Conservation (phyloP, 2,329 filamentous ascomycete species). For the Aureobasidium mangrovei region DNA sequence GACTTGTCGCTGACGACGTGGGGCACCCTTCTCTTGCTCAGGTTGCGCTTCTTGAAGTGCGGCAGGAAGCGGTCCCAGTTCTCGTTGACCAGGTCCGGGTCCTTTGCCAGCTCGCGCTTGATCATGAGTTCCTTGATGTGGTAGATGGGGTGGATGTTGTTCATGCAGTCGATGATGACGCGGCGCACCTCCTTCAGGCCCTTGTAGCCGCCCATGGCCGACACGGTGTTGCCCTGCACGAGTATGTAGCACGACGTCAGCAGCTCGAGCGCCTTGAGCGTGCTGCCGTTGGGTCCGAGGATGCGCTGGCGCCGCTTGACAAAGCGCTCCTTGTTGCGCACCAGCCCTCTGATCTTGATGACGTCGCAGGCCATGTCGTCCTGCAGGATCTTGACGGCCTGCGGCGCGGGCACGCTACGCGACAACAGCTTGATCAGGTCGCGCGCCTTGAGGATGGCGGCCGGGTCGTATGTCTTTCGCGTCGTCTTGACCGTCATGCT, state of each 20-base stretch:
- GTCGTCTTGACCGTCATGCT: constrained; percentile 97
- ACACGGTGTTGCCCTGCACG: constrained; percentile 93
- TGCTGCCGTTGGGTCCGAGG: constrained; percentile 81
- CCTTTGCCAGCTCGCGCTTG: constrained; percentile 82
- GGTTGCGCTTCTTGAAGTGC: constrained; percentile 89
- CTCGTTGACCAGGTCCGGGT: constrained; percentile 75
- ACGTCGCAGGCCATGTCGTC: constrained; percentile 89
- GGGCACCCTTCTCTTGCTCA: constrained; percentile 75
- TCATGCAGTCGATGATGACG: constrained; percentile 92
- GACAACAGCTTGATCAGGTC: constrained; percentile 91
- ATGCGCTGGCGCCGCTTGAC: constrained; percentile 91
- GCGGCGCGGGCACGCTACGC: constrained; percentile 82
- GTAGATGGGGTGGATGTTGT: constrained; percentile 81
- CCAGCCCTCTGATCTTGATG: constrained; percentile 86
- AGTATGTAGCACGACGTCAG: constrained; percentile 87
- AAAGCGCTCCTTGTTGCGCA: constrained; percentile 90
- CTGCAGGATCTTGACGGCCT: constrained; percentile 88
- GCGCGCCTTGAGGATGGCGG: constrained; percentile 83
- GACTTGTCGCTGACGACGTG: constrained; percentile 83
- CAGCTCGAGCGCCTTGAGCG: constrained; percentile 86
- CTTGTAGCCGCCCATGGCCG: constrained; percentile 85
- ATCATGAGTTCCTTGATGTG: constrained; percentile 96
- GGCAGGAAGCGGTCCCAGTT: constrained; percentile 95
- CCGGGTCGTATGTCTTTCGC: constrained; percentile 81
- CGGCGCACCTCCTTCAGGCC: constrained; percentile 85